Evolutionary conservation across 345 rosid genomes (phyloP).

Genomic region (Brassica juncea): DNA sequence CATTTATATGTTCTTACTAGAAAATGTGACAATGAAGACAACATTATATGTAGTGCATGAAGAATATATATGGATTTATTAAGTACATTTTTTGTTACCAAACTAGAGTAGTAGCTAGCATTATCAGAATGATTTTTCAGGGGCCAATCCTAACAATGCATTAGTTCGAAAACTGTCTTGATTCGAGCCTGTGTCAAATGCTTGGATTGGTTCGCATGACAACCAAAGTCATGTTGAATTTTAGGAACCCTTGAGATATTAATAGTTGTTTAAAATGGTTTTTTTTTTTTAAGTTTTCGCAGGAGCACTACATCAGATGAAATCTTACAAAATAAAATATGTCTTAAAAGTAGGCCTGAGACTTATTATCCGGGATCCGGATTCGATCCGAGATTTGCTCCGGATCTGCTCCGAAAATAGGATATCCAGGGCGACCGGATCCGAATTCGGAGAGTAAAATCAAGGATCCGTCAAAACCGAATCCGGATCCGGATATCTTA

Average conservation of each 20-base stretch:
- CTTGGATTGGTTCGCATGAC: background rate
- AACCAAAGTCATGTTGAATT: background rate
- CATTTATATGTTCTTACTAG: background rate
- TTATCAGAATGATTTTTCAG: background rate
- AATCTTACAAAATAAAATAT: conserved; percentile 5
- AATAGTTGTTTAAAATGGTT: background rate
- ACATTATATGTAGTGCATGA: too few species aligned
- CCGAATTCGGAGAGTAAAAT: too few species aligned
- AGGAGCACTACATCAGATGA: conserved; percentile 27
- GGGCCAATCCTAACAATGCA: background rate
- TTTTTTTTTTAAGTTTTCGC: background rate
- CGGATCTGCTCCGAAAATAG: too few species aligned
- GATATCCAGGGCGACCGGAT: too few species aligned
- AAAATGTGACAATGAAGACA: background rate
- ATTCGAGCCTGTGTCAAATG: background rate
- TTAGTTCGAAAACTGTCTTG: background rate
- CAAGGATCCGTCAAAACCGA: too few species aligned
- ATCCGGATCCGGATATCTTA: too few species aligned
- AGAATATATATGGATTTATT: background rate
- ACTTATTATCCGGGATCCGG: too few species aligned
- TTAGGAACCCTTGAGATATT: background rate
- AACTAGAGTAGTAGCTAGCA: background rate
- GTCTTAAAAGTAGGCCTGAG: background rate
- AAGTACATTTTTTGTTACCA: background rate
- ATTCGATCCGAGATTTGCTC: too few species aligned